A percentile compares a stretch with the other conserved stretches of the same genome.
These are phyloP conservation scores for Stellera chamaejasme DNA, from an alignment of 345 rosid species.

Conservation along the genomic window DNA sequence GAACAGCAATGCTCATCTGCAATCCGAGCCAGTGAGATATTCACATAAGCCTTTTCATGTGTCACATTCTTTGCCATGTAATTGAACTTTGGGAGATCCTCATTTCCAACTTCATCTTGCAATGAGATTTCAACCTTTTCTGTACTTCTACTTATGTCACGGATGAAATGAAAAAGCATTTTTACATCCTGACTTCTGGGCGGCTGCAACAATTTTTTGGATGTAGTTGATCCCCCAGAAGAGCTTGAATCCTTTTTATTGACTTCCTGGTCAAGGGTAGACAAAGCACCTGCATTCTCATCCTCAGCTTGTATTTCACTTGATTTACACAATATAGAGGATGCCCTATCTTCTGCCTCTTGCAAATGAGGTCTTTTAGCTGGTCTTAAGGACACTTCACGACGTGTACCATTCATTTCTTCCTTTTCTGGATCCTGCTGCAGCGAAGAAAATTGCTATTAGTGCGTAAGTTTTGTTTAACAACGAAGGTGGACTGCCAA, in stretches of 20 bases:
- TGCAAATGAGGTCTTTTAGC: conserved; percentile 18
- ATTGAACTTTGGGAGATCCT: conserved; percentile 43
- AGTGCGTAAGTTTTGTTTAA: no score
- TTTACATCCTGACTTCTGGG: conserved; percentile 15
- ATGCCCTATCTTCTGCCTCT: conserved; percentile 17
- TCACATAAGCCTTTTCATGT: conserved; percentile 56
- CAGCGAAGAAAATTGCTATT: background rate
- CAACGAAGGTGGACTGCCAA: background rate
- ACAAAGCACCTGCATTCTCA: conserved; percentile 1
- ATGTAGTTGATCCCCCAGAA: conserved; percentile 16
- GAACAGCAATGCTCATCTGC: conserved; percentile 69
- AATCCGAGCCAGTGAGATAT: conserved; percentile 61
- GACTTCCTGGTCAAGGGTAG: background rate
- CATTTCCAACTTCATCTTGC: conserved; percentile 40
- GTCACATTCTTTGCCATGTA: conserved; percentile 59
- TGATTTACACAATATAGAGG: conserved; percentile 13
- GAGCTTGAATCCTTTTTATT: conserved; percentile 16
- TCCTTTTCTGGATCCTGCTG: conserved; percentile 13
- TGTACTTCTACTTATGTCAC: conserved; percentile 49
- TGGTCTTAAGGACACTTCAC: conserved; percentile 17
- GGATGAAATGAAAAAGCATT: conserved; percentile 10
- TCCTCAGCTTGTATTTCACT: conserved; percentile 5
- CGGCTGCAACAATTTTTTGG: conserved; percentile 10
- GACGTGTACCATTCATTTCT: conserved; percentile 1
- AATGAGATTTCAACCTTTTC: conserved; percentile 59